A percentile compares a stretch with the other conserved stretches of the same genome.
phyloP scores from a whole-genome alignment of 306 rosid species.

The Vachellia collinsii region DNA sequence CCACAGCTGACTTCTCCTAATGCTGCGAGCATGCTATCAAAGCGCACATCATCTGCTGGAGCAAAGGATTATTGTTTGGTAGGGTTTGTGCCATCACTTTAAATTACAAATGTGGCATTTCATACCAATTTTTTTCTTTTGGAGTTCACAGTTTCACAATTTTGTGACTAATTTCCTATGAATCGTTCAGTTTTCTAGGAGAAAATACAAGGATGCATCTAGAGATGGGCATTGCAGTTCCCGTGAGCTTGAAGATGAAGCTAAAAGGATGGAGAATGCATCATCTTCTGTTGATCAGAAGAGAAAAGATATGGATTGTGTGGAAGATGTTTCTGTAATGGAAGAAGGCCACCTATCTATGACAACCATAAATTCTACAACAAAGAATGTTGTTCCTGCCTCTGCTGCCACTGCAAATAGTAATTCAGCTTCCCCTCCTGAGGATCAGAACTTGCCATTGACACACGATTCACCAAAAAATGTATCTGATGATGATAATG shows the following conservation, averaged over 20 bases:
- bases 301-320: constrained; percentile 55
- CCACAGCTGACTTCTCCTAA: constrained; percentile 80
- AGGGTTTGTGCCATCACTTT: constrained; percentile 32
- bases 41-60: constrained; percentile 72
- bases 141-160: constrained; percentile 18
- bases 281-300: constrained; percentile 69
- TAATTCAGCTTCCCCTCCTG: constrained; percentile 66
- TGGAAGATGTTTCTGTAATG: constrained; percentile 59
- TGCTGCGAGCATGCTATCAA: constrained; percentile 73
- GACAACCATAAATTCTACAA: constrained; percentile 51
- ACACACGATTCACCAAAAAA: constrained; percentile 69
- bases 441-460: constrained; percentile 69
- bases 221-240: constrained; percentile 70
- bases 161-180: constrained; percentile 27
- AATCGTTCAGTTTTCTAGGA: constrained; percentile 63
- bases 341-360: constrained; percentile 67
- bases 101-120: constrained; percentile 28
- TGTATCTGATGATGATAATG: constrained; percentile 80
- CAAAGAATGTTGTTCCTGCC: constrained; percentile 55
- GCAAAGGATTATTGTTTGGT: constrained; percentile 83
- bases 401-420: constrained; percentile 66
- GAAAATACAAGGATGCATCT: constrained; percentile 77
- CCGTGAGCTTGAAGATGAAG: constrained; percentile 74
- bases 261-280: constrained; percentile 63
- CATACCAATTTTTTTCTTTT: not conserved